Evolutionary conservation across 371 early-diverging fungal genomes (phyloP).

Genomic region (Saksenaea oblongispora): DNA sequence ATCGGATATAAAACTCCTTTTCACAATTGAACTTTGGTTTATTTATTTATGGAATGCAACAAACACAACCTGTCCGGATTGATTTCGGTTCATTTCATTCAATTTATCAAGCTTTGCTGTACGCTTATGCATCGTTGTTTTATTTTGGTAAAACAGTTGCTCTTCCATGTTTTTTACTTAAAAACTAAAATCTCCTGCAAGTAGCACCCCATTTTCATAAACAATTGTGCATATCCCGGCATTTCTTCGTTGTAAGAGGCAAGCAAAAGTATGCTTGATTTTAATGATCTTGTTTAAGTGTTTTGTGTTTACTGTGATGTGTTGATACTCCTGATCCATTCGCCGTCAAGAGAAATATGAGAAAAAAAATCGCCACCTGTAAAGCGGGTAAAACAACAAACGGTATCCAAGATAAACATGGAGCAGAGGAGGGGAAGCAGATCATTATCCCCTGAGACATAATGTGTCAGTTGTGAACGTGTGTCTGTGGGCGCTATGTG

Average conservation of each 20-base stretch:
- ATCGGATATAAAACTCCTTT: too few species aligned
- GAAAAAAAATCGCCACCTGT: neutral
- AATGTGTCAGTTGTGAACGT: constrained; percentile 1
- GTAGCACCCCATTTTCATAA: too few species aligned
- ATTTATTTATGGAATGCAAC: too few species aligned
- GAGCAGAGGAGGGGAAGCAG: neutral
- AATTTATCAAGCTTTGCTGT: too few species aligned
- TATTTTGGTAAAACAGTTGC: too few species aligned
- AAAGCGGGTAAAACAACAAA: neutral
- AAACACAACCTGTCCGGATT: too few species aligned
- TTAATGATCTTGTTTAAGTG: neutral
- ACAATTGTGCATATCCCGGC: neutral
- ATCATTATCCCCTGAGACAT: neutral
- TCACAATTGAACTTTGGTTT: too few species aligned
- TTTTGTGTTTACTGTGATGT: neutral
- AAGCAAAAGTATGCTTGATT: neutral
- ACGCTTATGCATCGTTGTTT: too few species aligned
- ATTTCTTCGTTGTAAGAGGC: neutral
- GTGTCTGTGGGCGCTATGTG: neutral
- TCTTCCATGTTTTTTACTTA: too few species aligned
- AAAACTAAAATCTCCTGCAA: too few species aligned
- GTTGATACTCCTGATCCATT: neutral
- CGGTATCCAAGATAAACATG: neutral
- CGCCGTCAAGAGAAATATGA: neutral
- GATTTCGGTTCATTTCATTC: too few species aligned